Percentiles rank a stretch among this genome's conserved stretches.
These are phyloP conservation scores for Moesziomyces globuligerus DNA, from an alignment of 1,284 basidiomycete genomes.

Conservation along the genomic window DNA sequence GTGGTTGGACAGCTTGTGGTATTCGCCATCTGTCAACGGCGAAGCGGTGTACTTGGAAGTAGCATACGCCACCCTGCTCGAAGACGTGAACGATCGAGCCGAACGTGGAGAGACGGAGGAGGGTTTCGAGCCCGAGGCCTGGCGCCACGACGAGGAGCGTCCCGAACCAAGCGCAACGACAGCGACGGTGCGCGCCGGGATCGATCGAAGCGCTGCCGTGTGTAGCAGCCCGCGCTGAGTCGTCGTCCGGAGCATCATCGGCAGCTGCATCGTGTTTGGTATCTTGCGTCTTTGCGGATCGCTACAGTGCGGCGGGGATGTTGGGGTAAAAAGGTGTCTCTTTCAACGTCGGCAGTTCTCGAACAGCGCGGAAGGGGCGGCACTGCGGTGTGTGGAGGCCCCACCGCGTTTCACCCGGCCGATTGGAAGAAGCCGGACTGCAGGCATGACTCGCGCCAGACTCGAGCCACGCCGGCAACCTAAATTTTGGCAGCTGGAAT, in stretches of 20 bases:
- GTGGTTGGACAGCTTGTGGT: conserved; percentile 80
- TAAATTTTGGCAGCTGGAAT: conserved; percentile 11
- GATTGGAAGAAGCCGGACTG: conserved; percentile 31
- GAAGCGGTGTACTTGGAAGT: conserved; percentile 40
- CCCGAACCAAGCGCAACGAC: background rate
- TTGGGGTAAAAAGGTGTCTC: no score
- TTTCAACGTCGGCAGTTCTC: background rate
- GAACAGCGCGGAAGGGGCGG: background rate
- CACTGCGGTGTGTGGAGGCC: conserved; percentile 15
- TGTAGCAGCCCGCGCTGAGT: conserved; percentile 25
- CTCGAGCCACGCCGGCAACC: conserved; percentile 20
- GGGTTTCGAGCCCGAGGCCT: background rate
- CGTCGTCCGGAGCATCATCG: conserved; percentile 40
- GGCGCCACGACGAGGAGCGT: background rate
- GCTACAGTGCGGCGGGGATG: no score
- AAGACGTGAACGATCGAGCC: conserved; percentile 14
- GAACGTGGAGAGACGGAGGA: background rate
- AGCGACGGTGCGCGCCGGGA: conserved; percentile 4
- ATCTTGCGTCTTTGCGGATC: background rate
- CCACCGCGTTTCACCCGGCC: conserved; percentile 14
- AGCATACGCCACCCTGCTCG: conserved; percentile 10
- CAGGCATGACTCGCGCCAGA: conserved; percentile 20
- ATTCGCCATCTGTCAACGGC: conserved; percentile 75
- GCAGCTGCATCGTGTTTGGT: conserved; percentile 17
- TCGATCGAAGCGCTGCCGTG: conserved; percentile 8